Evolutionary conservation across 495 filamentous ascomycete genomes (phyloP).

Genomic region (Parachaetomium inaequale): DNA sequence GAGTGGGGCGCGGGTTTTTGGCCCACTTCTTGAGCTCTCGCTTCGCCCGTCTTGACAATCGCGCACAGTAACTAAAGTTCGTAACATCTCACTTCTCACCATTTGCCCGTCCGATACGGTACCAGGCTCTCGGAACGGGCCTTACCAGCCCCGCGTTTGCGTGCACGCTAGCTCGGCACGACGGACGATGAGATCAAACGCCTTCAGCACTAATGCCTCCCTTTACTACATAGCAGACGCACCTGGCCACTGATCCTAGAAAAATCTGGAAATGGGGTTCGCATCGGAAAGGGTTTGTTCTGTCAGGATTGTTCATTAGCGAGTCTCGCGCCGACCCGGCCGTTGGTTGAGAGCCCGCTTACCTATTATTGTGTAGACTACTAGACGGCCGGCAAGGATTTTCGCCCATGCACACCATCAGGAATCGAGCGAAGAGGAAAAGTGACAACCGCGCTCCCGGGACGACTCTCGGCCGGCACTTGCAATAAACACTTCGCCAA

Average conservation of each 20-base stretch:
- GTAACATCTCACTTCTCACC: conserved; percentile 17
- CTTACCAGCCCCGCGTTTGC: conserved; percentile 12
- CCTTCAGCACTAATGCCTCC: no score
- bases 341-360: background rate
- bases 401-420: background rate
- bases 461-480: background rate
- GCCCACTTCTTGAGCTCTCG: no score
- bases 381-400: background rate
- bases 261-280: no score
- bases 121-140: conserved; percentile 22
- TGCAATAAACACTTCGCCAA: no score
- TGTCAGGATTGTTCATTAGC: no score
- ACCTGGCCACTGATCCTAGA: no score
- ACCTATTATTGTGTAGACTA: no score
- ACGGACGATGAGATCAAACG: background rate
- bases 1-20: no score
- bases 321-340: no score
- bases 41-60: no score
- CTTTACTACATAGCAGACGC: no score
- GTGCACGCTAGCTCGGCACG: background rate
- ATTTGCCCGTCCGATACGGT: conserved; percentile 2
- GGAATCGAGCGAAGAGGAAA: background rate
- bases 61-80: background rate
- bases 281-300: no score
- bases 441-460: conserved; percentile 15